Evolutionary conservation across 768 basidiomycete genomes (phyloP), one percentile per base, ranked within the genome.

Genomic region (Termitomyces bulborhizus): DNA sequence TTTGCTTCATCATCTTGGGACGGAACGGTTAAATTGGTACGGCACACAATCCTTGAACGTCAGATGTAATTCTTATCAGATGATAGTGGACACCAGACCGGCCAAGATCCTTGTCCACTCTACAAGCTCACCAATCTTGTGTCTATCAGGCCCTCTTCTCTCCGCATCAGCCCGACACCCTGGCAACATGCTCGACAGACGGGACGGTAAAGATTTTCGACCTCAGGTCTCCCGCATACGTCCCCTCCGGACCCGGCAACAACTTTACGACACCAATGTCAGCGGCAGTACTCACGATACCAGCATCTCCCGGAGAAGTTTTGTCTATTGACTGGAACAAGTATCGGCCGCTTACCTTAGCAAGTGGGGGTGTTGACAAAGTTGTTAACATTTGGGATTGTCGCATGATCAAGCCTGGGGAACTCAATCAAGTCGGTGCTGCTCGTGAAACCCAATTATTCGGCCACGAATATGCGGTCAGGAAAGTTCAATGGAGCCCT

Each of bases 1-100:
- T 95, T 97, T 67, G 82, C 79, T 8, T 93, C 93, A 11, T 81
- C 90, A 26, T 91, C 88, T 12, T 98, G 95, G 95, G 96, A 98
- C 65, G 93, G 92, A 27, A 80, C 78, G 13, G 80, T 95, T 41
- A 98, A 97, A 72, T 63, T 97, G 46, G 95, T 94, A 59, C 46
- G 90, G 76, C 5, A 37, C 5, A 43, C 26, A 32, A 21, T 26
- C 18, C 4, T 46, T 26, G n/a, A 8, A n/a, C 13, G 8, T 42
- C 32, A 37, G 24, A 52, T 24, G 32, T 29, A 32, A 21, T 53
- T 37, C 52, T 57, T 47, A 57, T 55, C 40, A 58, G 49, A 51
- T 46, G 24, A 4, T 58, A 98, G 95, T 98, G 95, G 95, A 83
- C 79, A 9, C 90, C 92, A 11, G 88, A 93, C 37, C 82, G 82